Conservation (phyloP, 139 green algal species). For the Chlorella ohadii region DNA sequence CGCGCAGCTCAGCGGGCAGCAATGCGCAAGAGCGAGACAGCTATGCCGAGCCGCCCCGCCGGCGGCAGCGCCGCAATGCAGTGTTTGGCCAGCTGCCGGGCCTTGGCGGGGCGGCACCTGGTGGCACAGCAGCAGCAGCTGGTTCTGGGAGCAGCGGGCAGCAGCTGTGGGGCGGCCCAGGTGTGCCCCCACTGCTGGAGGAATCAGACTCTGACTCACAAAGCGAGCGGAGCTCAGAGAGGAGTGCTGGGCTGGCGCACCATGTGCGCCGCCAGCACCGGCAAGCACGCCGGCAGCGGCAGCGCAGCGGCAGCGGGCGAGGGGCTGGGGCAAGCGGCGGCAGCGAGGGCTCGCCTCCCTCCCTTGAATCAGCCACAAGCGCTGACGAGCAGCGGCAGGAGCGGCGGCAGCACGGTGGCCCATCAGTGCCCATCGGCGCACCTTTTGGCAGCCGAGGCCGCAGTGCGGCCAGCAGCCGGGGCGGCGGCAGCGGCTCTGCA, state of each 20-base stretch:
- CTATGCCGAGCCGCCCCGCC: background rate
- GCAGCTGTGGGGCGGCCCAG: too few species aligned
- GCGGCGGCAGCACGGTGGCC: background rate
- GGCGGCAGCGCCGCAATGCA: constrained; percentile 13
- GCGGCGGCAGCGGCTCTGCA: background rate
- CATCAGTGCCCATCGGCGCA: too few species aligned
- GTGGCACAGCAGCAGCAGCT: background rate
- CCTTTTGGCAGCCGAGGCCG: too few species aligned
- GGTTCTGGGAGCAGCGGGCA: background rate
- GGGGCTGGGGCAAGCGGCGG: background rate
- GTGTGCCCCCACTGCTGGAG: background rate
- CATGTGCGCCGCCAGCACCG: background rate
- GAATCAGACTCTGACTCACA: too few species aligned
- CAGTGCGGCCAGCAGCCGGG: background rate
- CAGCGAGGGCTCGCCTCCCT: too few species aligned
- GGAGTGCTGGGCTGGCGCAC: background rate
- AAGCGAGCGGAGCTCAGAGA: background rate
- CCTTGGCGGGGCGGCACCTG: background rate
- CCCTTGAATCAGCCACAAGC: too few species aligned
- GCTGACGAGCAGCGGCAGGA: background rate
- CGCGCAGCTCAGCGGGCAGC: background rate
- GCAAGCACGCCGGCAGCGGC: background rate
- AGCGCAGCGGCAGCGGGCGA: background rate
- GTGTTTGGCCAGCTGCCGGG: constrained; percentile 23
- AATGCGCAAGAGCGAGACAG: background rate